Evolutionary conservation across 768 basidiomycete genomes (phyloP).

Genomic region (Kwoniella pini): DNA sequence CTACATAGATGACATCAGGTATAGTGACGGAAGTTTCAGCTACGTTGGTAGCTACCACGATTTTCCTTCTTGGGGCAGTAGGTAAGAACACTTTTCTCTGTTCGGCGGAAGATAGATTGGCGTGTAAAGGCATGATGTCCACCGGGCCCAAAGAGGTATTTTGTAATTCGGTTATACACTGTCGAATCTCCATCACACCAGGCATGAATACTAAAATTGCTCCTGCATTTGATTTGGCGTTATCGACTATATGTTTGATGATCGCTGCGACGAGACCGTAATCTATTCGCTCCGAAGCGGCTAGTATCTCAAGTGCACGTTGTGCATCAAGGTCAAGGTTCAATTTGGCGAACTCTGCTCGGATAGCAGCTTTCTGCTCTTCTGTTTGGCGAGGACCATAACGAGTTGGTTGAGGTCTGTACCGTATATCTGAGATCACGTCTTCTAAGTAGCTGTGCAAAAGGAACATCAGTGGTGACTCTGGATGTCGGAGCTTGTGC

Average conservation of each 20-base stretch:
- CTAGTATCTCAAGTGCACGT: slow-evolving; percentile 64
- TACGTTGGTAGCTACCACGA: slow-evolving; percentile 87
- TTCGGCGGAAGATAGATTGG: slow-evolving; percentile 81
- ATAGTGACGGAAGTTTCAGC: slow-evolving; percentile 83
- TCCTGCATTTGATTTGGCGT: slow-evolving; percentile 58
- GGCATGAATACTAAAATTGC: slow-evolving; percentile 85
- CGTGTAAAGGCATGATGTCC: slow-evolving; percentile 72
- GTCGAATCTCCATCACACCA: slow-evolving; percentile 84
- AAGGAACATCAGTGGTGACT: background rate
- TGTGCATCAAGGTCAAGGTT: slow-evolving; percentile 63
- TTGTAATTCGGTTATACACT: slow-evolving; percentile 67
- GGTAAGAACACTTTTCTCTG: slow-evolving; percentile 75
- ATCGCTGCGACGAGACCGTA: slow-evolving; percentile 71
- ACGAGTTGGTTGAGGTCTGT: slow-evolving; percentile 59
- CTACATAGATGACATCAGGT: slow-evolving; percentile 80
- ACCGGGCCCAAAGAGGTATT: slow-evolving; percentile 38
- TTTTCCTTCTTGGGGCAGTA: slow-evolving; percentile 65
- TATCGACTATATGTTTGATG: slow-evolving; percentile 65
- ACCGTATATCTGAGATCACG: slow-evolving; percentile 63
- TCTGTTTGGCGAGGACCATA: slow-evolving; percentile 58
- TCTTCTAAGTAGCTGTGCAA: slow-evolving; percentile 77
- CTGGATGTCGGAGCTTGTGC: background rate
- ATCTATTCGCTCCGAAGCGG: slow-evolving; percentile 68
- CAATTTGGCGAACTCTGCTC: slow-evolving; percentile 59
- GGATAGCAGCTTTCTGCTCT: slow-evolving; percentile 59